phyloP scores from a whole-genome alignment of 2,329 filamentous ascomycete species.

The Knufia fluminis region DNA sequence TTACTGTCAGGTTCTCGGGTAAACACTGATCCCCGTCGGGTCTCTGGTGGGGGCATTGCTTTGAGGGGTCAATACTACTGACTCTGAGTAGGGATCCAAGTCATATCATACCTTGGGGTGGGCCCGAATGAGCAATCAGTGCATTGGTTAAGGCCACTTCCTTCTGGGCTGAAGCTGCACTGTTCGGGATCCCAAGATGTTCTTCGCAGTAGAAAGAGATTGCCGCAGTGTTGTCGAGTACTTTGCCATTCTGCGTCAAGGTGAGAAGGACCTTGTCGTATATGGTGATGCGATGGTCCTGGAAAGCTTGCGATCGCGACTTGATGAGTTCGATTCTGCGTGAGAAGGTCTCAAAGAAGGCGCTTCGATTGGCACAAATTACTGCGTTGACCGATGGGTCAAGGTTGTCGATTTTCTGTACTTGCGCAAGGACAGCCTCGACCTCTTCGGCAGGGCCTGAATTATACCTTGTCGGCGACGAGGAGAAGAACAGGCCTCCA shows the following conservation, averaged over 20 bases:
- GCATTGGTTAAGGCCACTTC: not conserved
- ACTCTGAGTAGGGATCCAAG: not conserved
- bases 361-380: conserved; percentile 21
- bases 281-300: conserved; percentile 31
- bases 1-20: not conserved
- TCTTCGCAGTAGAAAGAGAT: conserved; percentile 33
- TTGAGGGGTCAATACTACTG: not conserved
- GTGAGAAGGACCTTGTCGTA: conserved; percentile 33
- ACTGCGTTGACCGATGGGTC: conserved; percentile 26
- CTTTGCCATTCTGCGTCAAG: conserved; percentile 27
- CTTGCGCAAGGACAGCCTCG: conserved; percentile 25
- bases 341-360: conserved; percentile 28
- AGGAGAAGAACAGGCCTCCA: conserved; percentile 12
- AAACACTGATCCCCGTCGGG: not conserved
- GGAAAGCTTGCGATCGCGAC: conserved; percentile 28
- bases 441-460: conserved; percentile 17
- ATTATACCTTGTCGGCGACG: conserved; percentile 8
- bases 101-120: conserved; percentile 2
- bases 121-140: not conserved
- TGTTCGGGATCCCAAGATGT: conserved; percentile 26
- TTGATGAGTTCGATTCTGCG: conserved; percentile 30
- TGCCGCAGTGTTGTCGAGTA: conserved; percentile 26
- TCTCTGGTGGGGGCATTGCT: not conserved
- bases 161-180: not conserved
- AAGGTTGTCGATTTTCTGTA: conserved; percentile 23